Conservation (phyloP, 2,329 filamentous ascomycete species). For the Pseudogymnoascus sp. region DNA sequence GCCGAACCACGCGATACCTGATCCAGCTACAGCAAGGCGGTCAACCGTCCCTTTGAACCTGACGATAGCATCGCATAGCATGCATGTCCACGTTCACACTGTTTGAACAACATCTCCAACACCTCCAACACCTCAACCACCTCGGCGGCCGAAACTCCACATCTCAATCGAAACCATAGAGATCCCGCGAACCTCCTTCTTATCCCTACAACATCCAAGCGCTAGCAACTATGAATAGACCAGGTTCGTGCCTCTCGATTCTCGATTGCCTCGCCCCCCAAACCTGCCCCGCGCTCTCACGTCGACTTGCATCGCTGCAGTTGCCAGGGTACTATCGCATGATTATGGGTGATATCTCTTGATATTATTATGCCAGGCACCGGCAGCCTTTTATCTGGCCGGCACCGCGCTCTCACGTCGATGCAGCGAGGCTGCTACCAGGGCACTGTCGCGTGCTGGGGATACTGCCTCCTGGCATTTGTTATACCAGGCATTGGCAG, state of each 20-base stretch:
- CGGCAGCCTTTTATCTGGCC: no score
- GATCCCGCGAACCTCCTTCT: not conserved
- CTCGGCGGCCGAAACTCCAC: not conserved
- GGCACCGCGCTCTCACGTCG: not conserved
- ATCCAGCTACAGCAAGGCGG: constrained; percentile 4
- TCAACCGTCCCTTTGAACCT: constrained; percentile 5
- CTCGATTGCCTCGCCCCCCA: not conserved
- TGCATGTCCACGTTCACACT: not conserved
- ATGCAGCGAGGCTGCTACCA: not conserved
- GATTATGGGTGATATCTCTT: not conserved
- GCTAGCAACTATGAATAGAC: not conserved
- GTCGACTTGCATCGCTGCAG: not conserved
- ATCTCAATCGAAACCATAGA: not conserved
- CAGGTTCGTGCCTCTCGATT: not conserved
- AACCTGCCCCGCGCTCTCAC: not conserved
- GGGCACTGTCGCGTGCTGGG: not conserved
- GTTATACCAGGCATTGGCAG: not conserved
- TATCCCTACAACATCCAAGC: not conserved
- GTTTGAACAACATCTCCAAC: not conserved
- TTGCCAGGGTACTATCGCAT: not conserved
- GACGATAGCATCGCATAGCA: constrained; percentile 3
- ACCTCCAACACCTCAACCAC: not conserved
- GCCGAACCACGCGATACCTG: constrained; percentile 2
- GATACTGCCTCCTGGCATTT: not conserved
- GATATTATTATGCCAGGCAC: not conserved